These are phyloP conservation scores for Fusarium coffeatum DNA, from an alignment of 2,329 filamentous ascomycete species.

Conservation along the genomic window DNA sequence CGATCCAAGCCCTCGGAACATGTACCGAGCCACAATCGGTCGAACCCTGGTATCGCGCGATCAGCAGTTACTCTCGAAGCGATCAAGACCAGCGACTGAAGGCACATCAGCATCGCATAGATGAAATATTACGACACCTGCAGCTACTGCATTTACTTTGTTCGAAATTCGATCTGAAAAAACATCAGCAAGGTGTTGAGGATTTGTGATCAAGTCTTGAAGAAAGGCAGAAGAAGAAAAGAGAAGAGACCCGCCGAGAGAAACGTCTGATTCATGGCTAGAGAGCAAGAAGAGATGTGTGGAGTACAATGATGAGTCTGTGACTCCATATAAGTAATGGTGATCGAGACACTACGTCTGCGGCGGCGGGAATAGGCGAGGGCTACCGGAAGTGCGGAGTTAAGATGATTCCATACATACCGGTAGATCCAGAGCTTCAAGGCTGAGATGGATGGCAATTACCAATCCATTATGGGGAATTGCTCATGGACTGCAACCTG, in stretches of 20 bases:
- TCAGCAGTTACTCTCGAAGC: background rate
- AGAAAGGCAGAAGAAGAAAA: background rate
- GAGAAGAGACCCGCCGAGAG: background rate
- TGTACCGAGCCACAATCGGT: background rate
- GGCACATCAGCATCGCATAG: background rate
- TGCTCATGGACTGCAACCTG: constrained; percentile 5
- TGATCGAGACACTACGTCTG: constrained; percentile 15
- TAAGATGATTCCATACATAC: constrained; percentile 3
- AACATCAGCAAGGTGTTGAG: constrained; percentile 31
- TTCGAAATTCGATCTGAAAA: constrained; percentile 17
- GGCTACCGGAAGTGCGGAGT: constrained; percentile 13
- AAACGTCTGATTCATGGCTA: background rate
- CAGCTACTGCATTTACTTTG: constrained; percentile 34
- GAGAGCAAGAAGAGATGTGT: background rate
- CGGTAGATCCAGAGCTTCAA: background rate
- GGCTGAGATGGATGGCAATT: background rate
- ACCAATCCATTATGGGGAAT: constrained; percentile 2
- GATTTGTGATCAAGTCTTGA: constrained; percentile 9
- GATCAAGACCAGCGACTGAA: constrained; percentile 8
- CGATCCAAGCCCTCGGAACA: background rate
- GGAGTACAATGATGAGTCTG: constrained; percentile 22
- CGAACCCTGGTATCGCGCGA: background rate
- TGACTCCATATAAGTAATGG: constrained; percentile 12
- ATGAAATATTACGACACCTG: background rate
- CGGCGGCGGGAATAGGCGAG: constrained; percentile 10